Evolutionary conservation across 140 eudicot species (phyloP).

Genomic region (Ambrosia hybrid): DNA sequence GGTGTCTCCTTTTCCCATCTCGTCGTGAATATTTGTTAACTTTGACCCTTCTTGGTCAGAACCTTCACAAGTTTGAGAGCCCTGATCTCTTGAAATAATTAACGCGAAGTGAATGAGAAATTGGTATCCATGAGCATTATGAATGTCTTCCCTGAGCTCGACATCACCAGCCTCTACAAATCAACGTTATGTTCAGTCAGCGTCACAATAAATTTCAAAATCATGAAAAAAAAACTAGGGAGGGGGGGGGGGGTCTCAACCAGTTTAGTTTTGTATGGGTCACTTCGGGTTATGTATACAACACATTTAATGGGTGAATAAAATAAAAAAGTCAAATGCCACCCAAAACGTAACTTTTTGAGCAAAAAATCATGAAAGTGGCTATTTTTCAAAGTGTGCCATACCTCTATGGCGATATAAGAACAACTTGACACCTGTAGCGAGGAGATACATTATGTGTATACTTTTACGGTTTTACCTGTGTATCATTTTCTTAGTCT

Average conservation of each 20-base stretch:
- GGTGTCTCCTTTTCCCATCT: conserved; percentile 34
- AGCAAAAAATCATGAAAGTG: neutral
- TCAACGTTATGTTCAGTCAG: conserved; percentile 31
- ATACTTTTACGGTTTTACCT: neutral
- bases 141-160: conserved; percentile 93
- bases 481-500: neutral
- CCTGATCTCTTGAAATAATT: conserved; percentile 57
- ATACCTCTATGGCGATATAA: neutral
- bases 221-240: conserved; percentile 3
- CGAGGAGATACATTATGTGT: neutral
- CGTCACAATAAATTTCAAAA: conserved; percentile 16
- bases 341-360: neutral
- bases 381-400: neutral
- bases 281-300: neutral
- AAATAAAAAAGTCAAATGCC: neutral
- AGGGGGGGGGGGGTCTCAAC: neutral
- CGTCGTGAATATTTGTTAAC: conserved; percentile 27
- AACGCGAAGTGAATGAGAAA: conserved; percentile 88
- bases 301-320: neutral
- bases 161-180: conserved; percentile 90
- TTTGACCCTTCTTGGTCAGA: conserved; percentile 39
- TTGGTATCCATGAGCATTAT: conserved; percentile 95
- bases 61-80: conserved; percentile 36
- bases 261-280: neutral
- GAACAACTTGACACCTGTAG: conserved; percentile 1